Percentiles rank a stretch among this genome's conserved stretches.
These are phyloP conservation scores for Elongisporangium prolatum DNA, from an alignment of 352 stramenopile genomes.

Conservation along the genomic window DNA sequence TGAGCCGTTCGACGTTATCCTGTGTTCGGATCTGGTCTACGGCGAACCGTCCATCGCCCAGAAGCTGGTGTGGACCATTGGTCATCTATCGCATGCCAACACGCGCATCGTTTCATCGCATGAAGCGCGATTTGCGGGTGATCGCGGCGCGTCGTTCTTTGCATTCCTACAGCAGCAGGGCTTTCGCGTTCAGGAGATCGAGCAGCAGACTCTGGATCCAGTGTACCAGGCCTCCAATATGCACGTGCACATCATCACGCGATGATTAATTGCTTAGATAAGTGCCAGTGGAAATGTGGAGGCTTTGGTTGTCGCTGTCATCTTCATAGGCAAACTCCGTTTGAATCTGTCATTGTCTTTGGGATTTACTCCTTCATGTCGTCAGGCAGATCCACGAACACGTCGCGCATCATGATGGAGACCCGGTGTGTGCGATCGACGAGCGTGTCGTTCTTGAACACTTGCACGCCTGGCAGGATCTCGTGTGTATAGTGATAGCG, in stretches of 20 bases:
- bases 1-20: slow-evolving; percentile 38
- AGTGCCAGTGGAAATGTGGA: too few species aligned
- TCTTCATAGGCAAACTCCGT: background rate
- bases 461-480: slow-evolving; percentile 61
- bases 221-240: slow-evolving; percentile 42
- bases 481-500: slow-evolving; percentile 87
- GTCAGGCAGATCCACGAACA: slow-evolving; percentile 22
- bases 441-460: slow-evolving; percentile 43
- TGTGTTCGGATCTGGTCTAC: slow-evolving; percentile 59
- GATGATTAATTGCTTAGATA: background rate
- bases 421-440: slow-evolving; percentile 75
- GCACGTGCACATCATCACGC: slow-evolving; percentile 35
- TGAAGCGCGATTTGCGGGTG: slow-evolving; percentile 50
- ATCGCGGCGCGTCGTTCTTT: slow-evolving; percentile 49
- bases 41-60: slow-evolving; percentile 36
- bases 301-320: too few species aligned
- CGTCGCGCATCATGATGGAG: slow-evolving; percentile 81
- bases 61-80: slow-evolving; percentile 39
- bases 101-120: slow-evolving; percentile 42
- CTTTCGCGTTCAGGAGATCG: slow-evolving; percentile 27
- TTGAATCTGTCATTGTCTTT: background rate
- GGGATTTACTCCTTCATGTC: background rate
- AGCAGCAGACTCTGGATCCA: slow-evolving; percentile 24
- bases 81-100: slow-evolving; percentile 20
- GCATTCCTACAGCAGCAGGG: slow-evolving; percentile 15